Conservation (phyloP, 257 asterid genomes). For the Nicotiana tomentosiformis region DNA sequence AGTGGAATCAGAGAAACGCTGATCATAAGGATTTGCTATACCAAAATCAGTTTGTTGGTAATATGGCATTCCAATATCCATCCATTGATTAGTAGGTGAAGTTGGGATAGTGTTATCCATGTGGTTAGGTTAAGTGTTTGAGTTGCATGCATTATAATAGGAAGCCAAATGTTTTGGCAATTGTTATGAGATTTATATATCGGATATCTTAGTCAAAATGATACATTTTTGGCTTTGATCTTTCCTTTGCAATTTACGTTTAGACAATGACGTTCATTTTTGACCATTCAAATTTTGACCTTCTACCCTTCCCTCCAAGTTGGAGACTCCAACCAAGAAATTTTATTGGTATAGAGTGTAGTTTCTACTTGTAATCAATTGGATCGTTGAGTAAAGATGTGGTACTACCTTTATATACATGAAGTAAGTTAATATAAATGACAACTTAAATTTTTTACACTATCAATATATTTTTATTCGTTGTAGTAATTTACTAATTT, state of each 20-base stretch:
- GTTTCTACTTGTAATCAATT: background rate
- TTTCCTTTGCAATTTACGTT: background rate
- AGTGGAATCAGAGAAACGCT: background rate
- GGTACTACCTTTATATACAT: background rate
- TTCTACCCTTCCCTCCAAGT: too few relatives aligned
- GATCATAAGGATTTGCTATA: constrained; percentile 2
- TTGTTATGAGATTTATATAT: background rate
- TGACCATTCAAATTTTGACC: background rate
- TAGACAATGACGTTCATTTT: background rate
- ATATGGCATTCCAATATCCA: background rate
- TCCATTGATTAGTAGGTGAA: constrained; percentile 6
- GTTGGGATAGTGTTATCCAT: constrained; percentile 11
- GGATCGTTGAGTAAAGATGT: background rate
- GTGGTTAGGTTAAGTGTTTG: background rate
- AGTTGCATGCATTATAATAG: background rate
- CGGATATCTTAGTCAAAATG: constrained; percentile 1
- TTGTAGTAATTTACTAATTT: background rate
- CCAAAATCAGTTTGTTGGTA: constrained; percentile 4
- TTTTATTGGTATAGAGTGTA: background rate
- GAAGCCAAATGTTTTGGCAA: background rate
- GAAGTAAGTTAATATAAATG: background rate
- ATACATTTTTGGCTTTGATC: background rate
- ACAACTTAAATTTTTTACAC: background rate
- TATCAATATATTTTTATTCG: background rate
- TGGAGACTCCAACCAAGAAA: background rate